A percentile compares a stretch with the other conserved stretches of the same genome.
Conservation (phyloP, 345 rosid species). For the Linum lewisii region DNA sequence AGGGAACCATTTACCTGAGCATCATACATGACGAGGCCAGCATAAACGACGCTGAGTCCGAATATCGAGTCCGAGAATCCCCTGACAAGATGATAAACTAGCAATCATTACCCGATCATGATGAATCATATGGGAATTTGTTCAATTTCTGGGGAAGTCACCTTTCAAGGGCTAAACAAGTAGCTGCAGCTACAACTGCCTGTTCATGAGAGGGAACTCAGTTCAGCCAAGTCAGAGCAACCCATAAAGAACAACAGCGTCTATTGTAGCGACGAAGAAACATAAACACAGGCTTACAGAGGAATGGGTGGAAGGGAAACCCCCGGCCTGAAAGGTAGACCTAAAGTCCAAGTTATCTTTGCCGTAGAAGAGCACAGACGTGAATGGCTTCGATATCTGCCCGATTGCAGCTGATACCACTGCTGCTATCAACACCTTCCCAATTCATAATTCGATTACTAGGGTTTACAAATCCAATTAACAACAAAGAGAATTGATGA, state of each 20-base stretch:
- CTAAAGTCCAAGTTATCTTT: slow-evolving; percentile 42
- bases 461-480: not conserved
- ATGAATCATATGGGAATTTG: too few relatives aligned
- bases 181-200: slow-evolving; percentile 85
- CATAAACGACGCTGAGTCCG: slow-evolving; percentile 68
- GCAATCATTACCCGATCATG: not conserved
- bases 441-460: not conserved
- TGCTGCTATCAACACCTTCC: slow-evolving; percentile 68
- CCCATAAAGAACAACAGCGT: not conserved
- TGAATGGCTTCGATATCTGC: slow-evolving; percentile 76
- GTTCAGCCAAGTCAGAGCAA: slow-evolving; percentile 1
- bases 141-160: too few relatives aligned
- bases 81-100: slow-evolving; percentile 28
- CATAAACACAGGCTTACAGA: slow-evolving; percentile 28
- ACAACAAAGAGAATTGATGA: not conserved
- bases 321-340: slow-evolving; percentile 61
- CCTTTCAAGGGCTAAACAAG: slow-evolving; percentile 85
- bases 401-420: slow-evolving; percentile 67
- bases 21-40: slow-evolving; percentile 83
- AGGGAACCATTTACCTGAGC: slow-evolving; percentile 45
- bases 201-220: slow-evolving; percentile 9
- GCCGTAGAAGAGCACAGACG: slow-evolving; percentile 45
- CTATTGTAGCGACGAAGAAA: not conserved
- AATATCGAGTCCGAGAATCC: slow-evolving; percentile 80
- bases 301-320: slow-evolving; percentile 94